Percentiles rank a stretch among this genome's conserved stretches.
These are phyloP conservation scores for Aurinia saxatilis DNA, from an alignment of 345 rosid genomes.

Conservation along the genomic window DNA sequence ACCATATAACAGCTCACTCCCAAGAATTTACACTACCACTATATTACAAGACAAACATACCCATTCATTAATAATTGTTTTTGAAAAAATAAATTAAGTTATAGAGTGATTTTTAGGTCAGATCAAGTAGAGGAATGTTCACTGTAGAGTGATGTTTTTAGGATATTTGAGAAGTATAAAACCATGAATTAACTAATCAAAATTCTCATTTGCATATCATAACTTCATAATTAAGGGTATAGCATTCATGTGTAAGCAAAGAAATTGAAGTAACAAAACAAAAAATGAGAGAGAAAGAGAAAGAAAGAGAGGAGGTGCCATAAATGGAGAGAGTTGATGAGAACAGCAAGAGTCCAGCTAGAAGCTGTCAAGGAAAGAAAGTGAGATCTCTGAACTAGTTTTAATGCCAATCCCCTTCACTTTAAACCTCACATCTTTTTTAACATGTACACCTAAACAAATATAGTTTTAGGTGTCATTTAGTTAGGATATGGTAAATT, in stretches of 20 bases:
- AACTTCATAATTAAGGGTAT: background rate
- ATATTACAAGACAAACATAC: conserved; percentile 24
- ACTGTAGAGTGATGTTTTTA: too few relatives aligned
- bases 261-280: background rate
- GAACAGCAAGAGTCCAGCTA: conserved; percentile 35
- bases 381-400: conserved; percentile 16
- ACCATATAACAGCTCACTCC: conserved; percentile 28
- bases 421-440: background rate
- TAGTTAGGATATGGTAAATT: too few relatives aligned
- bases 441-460: too few relatives aligned
- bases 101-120: too few relatives aligned
- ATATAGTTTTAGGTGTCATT: background rate
- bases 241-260: conserved; percentile 1
- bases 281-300: conserved; percentile 1
- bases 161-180: background rate
- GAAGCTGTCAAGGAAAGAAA: conserved; percentile 25
- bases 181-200: background rate
- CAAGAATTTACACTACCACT: background rate
- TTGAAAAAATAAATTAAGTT: background rate
- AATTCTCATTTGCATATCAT: background rate
- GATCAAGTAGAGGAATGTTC: background rate
- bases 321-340: conserved; percentile 22
- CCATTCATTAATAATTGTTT: conserved; percentile 6
- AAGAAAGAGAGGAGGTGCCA: background rate
- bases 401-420: conserved; percentile 6